phyloP scores from a whole-genome alignment of 208 protist species.

The Leishmania aethiopica region DNA sequence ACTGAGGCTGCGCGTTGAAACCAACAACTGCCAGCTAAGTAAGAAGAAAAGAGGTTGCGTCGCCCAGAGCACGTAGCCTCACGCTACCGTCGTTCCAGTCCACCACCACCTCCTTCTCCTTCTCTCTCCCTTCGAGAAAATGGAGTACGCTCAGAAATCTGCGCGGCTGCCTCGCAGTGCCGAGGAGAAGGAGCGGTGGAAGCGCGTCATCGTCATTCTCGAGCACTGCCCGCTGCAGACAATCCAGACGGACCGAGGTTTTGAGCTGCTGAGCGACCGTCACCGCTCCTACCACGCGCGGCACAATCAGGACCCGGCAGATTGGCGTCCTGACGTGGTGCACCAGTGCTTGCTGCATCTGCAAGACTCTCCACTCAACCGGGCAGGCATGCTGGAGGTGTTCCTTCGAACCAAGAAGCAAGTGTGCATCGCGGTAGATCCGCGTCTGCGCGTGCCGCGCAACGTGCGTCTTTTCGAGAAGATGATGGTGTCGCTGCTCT shows the following conservation, averaged over 20 bases:
- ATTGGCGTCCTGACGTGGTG: slow-evolving; percentile 98
- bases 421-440: slow-evolving; percentile 95
- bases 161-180: slow-evolving; percentile 83
- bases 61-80: background rate
- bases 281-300: slow-evolving; percentile 95
- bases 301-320: slow-evolving; percentile 92
- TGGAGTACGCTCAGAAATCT: slow-evolving; percentile 87
- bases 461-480: slow-evolving; percentile 98
- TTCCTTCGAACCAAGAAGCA: slow-evolving; percentile 97
- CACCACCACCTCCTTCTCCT: background rate
- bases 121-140: slow-evolving; percentile 8
- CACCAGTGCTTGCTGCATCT: slow-evolving; percentile 98
- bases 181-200: slow-evolving; percentile 86
- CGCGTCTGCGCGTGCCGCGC: slow-evolving; percentile 97
- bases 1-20: background rate
- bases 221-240: slow-evolving; percentile 94
- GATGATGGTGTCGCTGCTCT: slow-evolving; percentile 99
- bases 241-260: slow-evolving; percentile 94
- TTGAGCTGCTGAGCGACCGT: slow-evolving; percentile 97
- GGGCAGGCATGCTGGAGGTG: slow-evolving; percentile 96
- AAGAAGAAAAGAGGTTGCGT: background rate
- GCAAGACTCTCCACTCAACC: slow-evolving; percentile 98
- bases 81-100: background rate
- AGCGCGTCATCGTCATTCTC: slow-evolving; percentile 95
- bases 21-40: background rate